Base-by-base conservation (phyloP, 164 flowering plant species). In the Sextonia rubra region DNA sequence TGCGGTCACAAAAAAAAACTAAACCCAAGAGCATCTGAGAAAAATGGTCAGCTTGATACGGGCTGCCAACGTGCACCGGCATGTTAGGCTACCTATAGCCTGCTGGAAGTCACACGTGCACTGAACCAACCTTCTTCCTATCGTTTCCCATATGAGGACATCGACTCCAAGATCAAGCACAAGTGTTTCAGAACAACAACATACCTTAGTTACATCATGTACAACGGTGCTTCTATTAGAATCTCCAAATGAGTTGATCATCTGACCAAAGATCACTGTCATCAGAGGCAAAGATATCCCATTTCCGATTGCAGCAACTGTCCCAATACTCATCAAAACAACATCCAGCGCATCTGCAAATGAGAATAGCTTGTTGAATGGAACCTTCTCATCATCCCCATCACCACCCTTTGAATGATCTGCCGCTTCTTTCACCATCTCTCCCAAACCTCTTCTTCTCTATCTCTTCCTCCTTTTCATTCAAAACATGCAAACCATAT, bases 251-350 rank as follows among this genome's bases (percentile, higher is more conserved):
- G 85, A 56, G 62, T 87, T 32, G 11, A 84, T 62, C 12, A 82
- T 9, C 27, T 79, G 30, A 64, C 88, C 88, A 70, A 85, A 75
- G 29, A 87, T n/a, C 22, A 87, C 1, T 11, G 87, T 78, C 88
- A 84, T 78, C 3, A 85, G 66, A 4, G 91, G 90, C 79, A 78
- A 24, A 27, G 70, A 70, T 0, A 78, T 12, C 29, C 92, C 90
- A 76, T 78, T 87, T 69, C 75, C 88, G 49, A 81, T 37, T 52
- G 88, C 86, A 44, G 69, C 74, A 26, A 87, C 60, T 62, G 82
- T 75, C 2, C 92, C 92, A 7, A 74, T 9, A 26, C 68, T 56
- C 82, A 80, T 77, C 63, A 80, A 24, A 37, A 25, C 48, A 18
- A 67, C 27, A 60, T 79, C 81, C 14, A 37, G 44, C 14, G 71